Percentiles rank a stretch among this genome's conserved stretches.
Conservation (phyloP, 192 early-diverging fungal genomes). For the Endogone sp. region DNA sequence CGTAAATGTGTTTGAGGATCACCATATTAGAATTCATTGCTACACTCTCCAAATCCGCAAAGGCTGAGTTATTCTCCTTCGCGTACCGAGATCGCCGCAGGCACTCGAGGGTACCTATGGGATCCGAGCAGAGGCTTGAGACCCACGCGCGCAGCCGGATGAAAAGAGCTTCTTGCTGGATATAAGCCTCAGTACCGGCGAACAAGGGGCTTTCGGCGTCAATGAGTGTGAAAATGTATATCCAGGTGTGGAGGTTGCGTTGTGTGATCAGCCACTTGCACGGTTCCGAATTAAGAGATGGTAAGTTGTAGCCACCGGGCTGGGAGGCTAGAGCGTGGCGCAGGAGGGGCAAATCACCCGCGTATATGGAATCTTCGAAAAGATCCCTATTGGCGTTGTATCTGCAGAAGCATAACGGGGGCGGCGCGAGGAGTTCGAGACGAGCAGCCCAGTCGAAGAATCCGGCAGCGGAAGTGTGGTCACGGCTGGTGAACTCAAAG, state of each 20-base stretch:
- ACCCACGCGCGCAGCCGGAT: neutral
- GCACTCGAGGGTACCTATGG: neutral
- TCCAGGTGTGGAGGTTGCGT: neutral
- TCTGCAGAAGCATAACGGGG: neutral
- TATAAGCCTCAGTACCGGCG: neutral
- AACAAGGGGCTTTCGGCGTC: neutral
- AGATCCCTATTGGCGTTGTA: no score
- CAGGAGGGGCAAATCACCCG: neutral
- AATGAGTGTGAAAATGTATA: neutral
- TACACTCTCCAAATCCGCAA: neutral
- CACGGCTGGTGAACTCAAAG: neutral
- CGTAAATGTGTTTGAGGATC: neutral
- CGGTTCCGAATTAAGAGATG: no score
- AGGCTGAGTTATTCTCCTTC: neutral
- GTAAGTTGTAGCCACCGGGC: neutral
- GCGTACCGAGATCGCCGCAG: neutral
- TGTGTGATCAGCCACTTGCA: neutral
- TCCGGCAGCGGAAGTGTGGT: neutral
- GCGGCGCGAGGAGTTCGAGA: neutral
- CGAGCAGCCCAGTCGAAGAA: neutral
- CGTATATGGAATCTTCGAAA: neutral
- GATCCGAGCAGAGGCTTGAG: neutral
- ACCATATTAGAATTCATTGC: neutral
- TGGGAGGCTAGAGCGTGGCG: neutral
- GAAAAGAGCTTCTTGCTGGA: neutral